These are phyloP conservation scores for Monoraphidium neglectum DNA, from an alignment of 139 green algal genomes.

Conservation along the genomic window DNA sequence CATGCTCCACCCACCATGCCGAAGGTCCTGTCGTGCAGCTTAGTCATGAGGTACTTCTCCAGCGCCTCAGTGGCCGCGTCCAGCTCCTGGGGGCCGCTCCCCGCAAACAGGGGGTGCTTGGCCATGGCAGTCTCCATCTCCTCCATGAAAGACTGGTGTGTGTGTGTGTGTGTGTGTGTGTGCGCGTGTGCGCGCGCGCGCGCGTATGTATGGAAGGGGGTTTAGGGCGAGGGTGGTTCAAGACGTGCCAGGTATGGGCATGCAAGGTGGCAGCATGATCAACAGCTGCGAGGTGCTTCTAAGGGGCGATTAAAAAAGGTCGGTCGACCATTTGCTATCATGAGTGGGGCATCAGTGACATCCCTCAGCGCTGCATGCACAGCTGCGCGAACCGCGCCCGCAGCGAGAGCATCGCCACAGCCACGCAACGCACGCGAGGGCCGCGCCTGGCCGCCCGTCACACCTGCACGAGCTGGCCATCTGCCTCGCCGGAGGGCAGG, in stretches of 20 bases:
- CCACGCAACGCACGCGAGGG: not conserved
- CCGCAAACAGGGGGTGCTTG: slow-evolving; percentile 83
- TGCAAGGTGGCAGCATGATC: too few relatives aligned
- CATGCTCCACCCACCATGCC: slow-evolving; percentile 7
- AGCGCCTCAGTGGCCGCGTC: slow-evolving; percentile 84
- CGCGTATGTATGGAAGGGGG: not conserved
- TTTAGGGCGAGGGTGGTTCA: not conserved
- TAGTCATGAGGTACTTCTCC: slow-evolving; percentile 98
- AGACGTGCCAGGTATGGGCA: not conserved
- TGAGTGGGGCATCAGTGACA: too few relatives aligned
- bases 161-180: not conserved
- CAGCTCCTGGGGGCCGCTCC: slow-evolving; percentile 56
- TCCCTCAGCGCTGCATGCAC: slow-evolving; percentile 13
- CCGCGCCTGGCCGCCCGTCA: too few relatives aligned
- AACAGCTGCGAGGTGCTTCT: not conserved
- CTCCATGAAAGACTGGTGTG: slow-evolving; percentile 79
- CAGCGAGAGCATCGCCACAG: slow-evolving; percentile 36
- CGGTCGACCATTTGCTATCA: not conserved
- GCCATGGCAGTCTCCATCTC: slow-evolving; percentile 77
- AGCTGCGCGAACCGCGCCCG: slow-evolving; percentile 27
- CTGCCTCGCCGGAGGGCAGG: slow-evolving; percentile 25
- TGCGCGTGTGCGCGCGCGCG: not conserved
- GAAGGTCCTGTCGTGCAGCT: slow-evolving; percentile 89
- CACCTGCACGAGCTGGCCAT: slow-evolving; percentile 48
- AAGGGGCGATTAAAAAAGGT: not conserved